These are phyloP conservation scores for Cotoneaster glaucophyllus DNA, from an alignment of 306 rosid genomes.

Conservation along the genomic window DNA sequence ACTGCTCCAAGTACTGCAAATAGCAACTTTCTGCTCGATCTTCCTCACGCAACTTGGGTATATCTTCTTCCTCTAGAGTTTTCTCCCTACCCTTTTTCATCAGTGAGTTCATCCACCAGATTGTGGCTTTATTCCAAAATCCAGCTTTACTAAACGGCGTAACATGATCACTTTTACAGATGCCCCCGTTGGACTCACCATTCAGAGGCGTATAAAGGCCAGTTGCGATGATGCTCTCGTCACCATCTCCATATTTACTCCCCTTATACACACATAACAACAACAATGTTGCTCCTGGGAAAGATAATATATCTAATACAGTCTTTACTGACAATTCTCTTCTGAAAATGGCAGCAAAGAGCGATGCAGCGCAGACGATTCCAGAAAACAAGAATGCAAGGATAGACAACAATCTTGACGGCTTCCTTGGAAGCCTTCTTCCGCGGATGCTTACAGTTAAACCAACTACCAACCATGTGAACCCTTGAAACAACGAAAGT, in stretches of 20 bases:
- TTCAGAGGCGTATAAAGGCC: conserved; percentile 60
- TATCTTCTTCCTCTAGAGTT: conserved; percentile 55
- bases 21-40: conserved; percentile 77
- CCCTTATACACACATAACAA: conserved; percentile 42
- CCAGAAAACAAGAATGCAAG: conserved; percentile 42
- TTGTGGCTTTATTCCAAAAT: conserved; percentile 38
- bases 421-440: conserved; percentile 37
- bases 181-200: conserved; percentile 26
- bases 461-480: conserved; percentile 61
- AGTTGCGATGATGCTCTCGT: conserved; percentile 29
- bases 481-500: conserved; percentile 50
- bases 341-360: conserved; percentile 30
- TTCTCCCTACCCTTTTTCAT: conserved; percentile 71
- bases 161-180: conserved; percentile 22
- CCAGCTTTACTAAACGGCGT: conserved; percentile 66
- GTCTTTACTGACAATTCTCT: conserved; percentile 31
- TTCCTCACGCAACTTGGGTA: conserved; percentile 50
- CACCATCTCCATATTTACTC: conserved; percentile 12
- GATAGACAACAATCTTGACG: conserved; percentile 36
- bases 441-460: conserved; percentile 37
- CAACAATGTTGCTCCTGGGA: conserved; percentile 56
- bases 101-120: conserved; percentile 86
- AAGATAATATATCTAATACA: conserved; percentile 51
- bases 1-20: conserved; percentile 36
- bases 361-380: conserved; percentile 32